Base-by-base conservation (phyloP, 192 early-diverging fungal species). In the Mortierella alpina region DNA sequence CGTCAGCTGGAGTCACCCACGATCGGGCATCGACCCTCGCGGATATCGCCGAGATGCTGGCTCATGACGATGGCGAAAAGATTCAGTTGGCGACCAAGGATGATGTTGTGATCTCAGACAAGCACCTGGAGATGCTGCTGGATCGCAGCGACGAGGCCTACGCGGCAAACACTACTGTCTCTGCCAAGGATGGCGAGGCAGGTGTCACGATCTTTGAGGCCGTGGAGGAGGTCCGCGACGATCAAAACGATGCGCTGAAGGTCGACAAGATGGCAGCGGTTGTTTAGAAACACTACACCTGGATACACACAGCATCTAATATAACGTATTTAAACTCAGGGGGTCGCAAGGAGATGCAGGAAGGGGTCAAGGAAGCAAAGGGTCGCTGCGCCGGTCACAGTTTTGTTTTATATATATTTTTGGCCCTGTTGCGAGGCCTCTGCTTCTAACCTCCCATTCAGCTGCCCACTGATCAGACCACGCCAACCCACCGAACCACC, bases 31-130 rank as follows among this genome's bases (percentile, higher is more conserved):
- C 91, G 0, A 90, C 85, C 0, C 66, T 91, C 3, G 75, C 85
- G 18, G 94, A 97, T 55, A 85, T 96, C 20, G 91, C 90, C 5
- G 89, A 92, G 15, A 93, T 96, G 57, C 63, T 96, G 31, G 84
- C 86, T 14, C 86, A 88, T 2, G 92, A 95, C 17, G 94, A 95
- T 63, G 85, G 86, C 5, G 94, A 93, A 72, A 72, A 88, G 48
- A 88, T 92, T 15, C 86, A 89, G 46, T 62, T 88, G 45, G 88
- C 84, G 4, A 77, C 82, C n/a, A 80, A 87, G 71, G 88, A 86
- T 7, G 89, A 90, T 56, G 74, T 82, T 10, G 84, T 89, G 10
- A 87, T 90, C 52, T 88, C 89, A 1, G 89, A 90, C 46, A 68
- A 87, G 59, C 86, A 90, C 67, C 63, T 90, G 52, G 86, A 89